Conservation (phyloP, 1,284 basidiomycete species). For the Ceratobasidium sp. region DNA sequence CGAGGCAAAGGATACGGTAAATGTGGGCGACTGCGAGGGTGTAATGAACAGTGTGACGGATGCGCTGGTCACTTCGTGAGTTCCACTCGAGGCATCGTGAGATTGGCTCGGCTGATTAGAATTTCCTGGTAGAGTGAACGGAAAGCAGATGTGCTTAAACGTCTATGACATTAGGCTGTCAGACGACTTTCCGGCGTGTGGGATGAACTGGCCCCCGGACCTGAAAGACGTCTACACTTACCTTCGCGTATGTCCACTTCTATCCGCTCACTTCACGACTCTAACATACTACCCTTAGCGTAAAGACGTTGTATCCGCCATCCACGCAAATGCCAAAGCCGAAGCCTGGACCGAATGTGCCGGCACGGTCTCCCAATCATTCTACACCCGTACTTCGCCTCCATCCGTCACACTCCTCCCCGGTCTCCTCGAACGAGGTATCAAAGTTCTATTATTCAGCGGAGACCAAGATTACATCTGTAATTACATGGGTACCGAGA, state of each 20-base stretch:
- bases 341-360: constrained; percentile 93
- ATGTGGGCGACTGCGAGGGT: constrained; percentile 73
- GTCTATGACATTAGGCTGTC: constrained; percentile 93
- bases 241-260: constrained; percentile 73
- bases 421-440: constrained; percentile 74
- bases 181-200: constrained; percentile 89
- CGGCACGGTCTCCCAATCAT: constrained; percentile 72
- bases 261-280: constrained; percentile 28
- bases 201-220: constrained; percentile 98
- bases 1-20: constrained; percentile 65
- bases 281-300: constrained; percentile 63
- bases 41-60: constrained; percentile 73
- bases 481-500: constrained; percentile 92
- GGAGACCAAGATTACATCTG: constrained; percentile 98
- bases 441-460: constrained; percentile 90
- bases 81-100: constrained; percentile 46
- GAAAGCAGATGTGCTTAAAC: constrained; percentile 86
- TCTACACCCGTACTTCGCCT: constrained; percentile 70
- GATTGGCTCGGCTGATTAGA: background rate
- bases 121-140: constrained; percentile 70
- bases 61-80: constrained; percentile 62
- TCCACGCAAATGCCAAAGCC: constrained; percentile 85
- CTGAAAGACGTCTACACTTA: constrained; percentile 82
- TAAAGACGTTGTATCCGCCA: constrained; percentile 80
- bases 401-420: constrained; percentile 87